Evolutionary conservation across 441 rosid genomes (phyloP), one percentile per base, ranked within the genome.

Genomic region (Populus trichocarpa): DNA sequence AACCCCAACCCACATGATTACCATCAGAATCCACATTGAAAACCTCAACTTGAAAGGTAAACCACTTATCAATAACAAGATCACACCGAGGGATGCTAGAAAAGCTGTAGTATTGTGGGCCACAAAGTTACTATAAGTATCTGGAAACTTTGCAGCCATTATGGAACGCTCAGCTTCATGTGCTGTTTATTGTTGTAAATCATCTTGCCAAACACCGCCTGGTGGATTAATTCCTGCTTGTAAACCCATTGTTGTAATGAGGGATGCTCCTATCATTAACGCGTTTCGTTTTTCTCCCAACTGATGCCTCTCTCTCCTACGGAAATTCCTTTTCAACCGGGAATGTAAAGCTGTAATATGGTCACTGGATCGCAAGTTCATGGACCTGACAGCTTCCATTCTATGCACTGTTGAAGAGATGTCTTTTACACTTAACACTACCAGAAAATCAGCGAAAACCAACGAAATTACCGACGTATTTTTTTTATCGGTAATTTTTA

Each of bases 231-330:
- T 32, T 38, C 64, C 78, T 11, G 79, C 82, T 78, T 80, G 79
- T 26, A 78, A 85, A 20, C 82, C 64, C 82, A 85, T 80, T 10
- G 85, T 76, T 36, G 85, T 69, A 16, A 75, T 82, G 7, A 82
- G 67, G 14, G 79, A 69, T 20, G 84, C 87, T 9, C 71, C 85
- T 2, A 78, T 72, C 82, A 85, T 80, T 35, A 82, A 73, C 18
- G 75, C 14, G 0, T 77, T 70, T 2, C 75, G 66, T 11, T 71
- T 75, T 30, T 78, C 59, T 13, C 59, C 53, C 4, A 82, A 40
- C 83, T 85, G 82, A 25, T 67, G 46, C 5, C 46, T 70, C 10
- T 67, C 28, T 25, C 38, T 76, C 3, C 3, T 13, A 57, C 46
- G 40, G 33, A 8, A 16, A 10, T 72, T 35, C n/a, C 57, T 32